A percentile compares a stretch with the other conserved stretches of the same genome.
These are phyloP conservation scores for Elongisporangium anandrum DNA, from an alignment of 352 stramenopile genomes.

Conservation along the genomic window DNA sequence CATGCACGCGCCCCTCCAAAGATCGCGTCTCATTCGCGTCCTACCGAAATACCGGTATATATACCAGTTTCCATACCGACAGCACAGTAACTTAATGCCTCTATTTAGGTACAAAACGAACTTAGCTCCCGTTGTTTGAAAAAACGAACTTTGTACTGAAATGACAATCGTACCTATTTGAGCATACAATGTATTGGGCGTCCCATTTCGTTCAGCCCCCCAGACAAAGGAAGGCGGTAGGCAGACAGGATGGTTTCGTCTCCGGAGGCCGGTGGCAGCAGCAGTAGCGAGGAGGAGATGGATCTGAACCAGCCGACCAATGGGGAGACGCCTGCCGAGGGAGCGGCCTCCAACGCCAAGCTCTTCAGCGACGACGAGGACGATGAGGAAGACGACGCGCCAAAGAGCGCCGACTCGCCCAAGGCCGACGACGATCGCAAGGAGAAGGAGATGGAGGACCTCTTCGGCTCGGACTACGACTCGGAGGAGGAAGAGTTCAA, in stretches of 20 bases:
- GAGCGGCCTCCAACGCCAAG: constrained; percentile 29
- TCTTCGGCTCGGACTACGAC: constrained; percentile 87
- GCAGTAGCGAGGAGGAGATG: constrained; percentile 79
- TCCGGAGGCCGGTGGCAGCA: constrained; percentile 53
- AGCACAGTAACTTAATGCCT: no score
- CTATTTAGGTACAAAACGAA: no score
- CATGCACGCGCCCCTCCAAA: not conserved
- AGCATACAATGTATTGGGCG: not conserved
- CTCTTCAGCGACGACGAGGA: constrained; percentile 75
- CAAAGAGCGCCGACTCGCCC: constrained; percentile 8
- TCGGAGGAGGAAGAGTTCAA: constrained; percentile 89
- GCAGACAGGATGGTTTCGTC: constrained; percentile 26
- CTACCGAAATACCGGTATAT: not conserved
- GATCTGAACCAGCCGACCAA: constrained; percentile 22
- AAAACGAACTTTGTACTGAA: no score
- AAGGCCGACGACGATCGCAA: constrained; percentile 38
- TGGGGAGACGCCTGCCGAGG: constrained; percentile 9
- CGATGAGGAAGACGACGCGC: constrained; percentile 19
- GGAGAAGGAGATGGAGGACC: constrained; percentile 85
- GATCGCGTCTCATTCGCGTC: not conserved
- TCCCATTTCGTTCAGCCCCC: not conserved
- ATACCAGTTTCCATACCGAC: not conserved
- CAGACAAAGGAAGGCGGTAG: not conserved
- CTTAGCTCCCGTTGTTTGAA: no score
- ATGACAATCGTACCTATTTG: no score